A percentile compares a stretch with the other conserved stretches of the same genome.
Conservation (phyloP, 202 grass and related monocot species). For the Sporobolus alterniflorus region DNA sequence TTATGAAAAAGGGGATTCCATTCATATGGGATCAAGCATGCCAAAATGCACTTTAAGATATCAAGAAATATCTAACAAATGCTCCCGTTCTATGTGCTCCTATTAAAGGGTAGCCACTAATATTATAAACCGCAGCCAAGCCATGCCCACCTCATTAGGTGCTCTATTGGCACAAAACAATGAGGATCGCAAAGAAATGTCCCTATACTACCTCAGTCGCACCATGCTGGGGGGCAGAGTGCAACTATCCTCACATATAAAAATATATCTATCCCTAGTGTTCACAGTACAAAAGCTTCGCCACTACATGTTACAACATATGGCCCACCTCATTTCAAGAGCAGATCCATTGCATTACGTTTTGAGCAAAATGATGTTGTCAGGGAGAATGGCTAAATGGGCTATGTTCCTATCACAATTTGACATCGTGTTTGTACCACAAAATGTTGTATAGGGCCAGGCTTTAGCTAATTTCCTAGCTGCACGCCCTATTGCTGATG, state of each 20-base stretch:
- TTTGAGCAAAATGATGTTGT: background rate
- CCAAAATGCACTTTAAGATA: background rate
- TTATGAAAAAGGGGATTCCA: background rate
- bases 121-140: background rate
- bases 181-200: background rate
- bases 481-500: background rate
- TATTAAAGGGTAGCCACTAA: background rate
- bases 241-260: background rate
- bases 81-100: background rate
- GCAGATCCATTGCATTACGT: background rate
- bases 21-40: conserved; percentile 9
- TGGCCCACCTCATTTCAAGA: background rate
- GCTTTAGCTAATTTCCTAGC: background rate
- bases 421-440: background rate
- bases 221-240: background rate
- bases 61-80: conserved; percentile 1
- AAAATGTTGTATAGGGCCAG: background rate
- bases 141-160: background rate
- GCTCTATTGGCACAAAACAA: background rate
- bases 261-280: background rate
- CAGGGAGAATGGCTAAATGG: conserved; percentile 22
- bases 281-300: background rate
- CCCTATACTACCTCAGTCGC: background rate
- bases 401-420: background rate
- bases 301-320: conserved; percentile 4